A percentile compares a stretch with the other conserved stretches of the same genome.
phyloP scores from a whole-genome alignment of 164 flowering plant genomes.

The Stephania yunnanensis region DNA sequence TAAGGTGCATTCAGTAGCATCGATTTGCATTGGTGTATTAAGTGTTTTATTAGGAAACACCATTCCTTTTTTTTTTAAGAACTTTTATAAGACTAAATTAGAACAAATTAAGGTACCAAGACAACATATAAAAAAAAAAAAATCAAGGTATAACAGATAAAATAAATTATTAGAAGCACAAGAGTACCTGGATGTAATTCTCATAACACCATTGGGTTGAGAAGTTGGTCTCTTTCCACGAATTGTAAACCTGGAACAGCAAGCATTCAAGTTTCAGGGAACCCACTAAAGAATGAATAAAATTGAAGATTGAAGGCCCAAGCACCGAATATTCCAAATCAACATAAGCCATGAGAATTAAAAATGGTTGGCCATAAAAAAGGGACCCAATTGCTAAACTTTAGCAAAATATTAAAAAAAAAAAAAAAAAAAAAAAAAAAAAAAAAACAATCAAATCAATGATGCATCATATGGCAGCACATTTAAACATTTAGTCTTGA shows the following conservation, averaged over 20 bases:
- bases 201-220: conserved; percentile 99
- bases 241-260: conserved; percentile 57
- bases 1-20: background rate
- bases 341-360: background rate
- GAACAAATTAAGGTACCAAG: background rate
- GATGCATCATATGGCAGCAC: too few relatives aligned
- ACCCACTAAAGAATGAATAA: background rate
- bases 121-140: too few relatives aligned
- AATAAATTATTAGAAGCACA: background rate
- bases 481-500: background rate
- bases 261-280: background rate
- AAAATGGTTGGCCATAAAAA: background rate
- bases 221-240: conserved; percentile 88
- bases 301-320: background rate
- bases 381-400: background rate
- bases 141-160: background rate
- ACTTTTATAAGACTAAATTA: background rate
- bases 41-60: background rate
- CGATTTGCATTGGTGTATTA: background rate
- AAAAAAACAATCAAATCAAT: background rate
- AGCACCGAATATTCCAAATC: background rate
- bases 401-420: background rate
- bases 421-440: too few relatives aligned
- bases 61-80: background rate
- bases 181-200: conserved; percentile 80